phyloP scores from a whole-genome alignment of 2,329 filamentous ascomycete species.

The Cladosporium colombiae region DNA sequence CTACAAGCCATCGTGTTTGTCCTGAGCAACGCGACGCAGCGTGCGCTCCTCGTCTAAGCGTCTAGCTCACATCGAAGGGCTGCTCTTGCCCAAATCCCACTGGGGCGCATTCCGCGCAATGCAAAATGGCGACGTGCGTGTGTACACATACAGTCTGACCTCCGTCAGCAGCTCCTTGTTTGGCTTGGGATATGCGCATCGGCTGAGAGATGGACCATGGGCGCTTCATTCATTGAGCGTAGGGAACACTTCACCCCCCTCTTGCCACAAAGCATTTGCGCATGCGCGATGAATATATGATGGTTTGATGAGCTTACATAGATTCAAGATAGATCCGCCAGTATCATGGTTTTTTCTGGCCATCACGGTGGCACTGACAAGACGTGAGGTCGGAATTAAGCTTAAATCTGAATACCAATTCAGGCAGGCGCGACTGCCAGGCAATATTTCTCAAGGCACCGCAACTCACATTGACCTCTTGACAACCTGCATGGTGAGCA shows the following conservation, averaged over 20 bases:
- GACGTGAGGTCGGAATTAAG: constrained; percentile 9
- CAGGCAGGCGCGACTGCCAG: constrained; percentile 1
- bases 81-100: neutral
- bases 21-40: too few species aligned
- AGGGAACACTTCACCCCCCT: too few species aligned
- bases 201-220: neutral
- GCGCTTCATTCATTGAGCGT: neutral
- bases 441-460: neutral
- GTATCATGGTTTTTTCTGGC: neutral
- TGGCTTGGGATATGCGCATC: neutral
- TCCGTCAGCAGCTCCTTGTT: neutral
- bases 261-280: too few species aligned
- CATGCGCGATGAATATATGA: neutral
- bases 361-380: neutral
- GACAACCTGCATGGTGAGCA: neutral
- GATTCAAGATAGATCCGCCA: neutral
- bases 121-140: neutral
- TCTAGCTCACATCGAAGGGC: neutral
- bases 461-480: neutral
- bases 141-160: neutral
- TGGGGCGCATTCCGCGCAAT: neutral
- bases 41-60: neutral
- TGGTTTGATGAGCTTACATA: neutral
- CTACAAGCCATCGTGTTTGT: too few species aligned
- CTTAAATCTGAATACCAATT: constrained; percentile 3